Evolutionary conservation across 768 basidiomycete species (phyloP).

Genomic region (Mycena metata): DNA sequence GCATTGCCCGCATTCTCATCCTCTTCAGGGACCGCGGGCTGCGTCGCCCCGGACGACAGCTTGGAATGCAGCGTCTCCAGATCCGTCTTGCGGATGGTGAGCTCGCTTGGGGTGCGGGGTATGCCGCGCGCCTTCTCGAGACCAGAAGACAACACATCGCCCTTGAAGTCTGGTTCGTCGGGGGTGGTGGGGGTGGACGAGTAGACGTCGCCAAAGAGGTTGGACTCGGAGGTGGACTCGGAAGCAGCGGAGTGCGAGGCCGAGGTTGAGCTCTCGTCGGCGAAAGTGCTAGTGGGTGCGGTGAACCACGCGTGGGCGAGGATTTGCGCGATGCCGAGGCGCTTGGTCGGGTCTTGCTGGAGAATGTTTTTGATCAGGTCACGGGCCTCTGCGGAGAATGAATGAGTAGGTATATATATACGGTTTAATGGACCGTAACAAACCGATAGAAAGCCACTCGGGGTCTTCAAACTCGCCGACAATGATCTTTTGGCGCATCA

Average conservation of each 20-base stretch:
- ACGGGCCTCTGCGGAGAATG: slow-evolving; percentile 78
- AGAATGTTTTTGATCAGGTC: slow-evolving; percentile 85
- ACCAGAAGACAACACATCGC: slow-evolving; percentile 20
- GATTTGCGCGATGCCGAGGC: slow-evolving; percentile 87
- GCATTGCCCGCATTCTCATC: slow-evolving; percentile 40
- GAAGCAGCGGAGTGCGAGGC: slow-evolving; percentile 66
- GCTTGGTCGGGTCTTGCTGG: slow-evolving; percentile 79
- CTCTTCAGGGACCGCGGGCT: slow-evolving; percentile 64
- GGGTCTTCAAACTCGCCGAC: slow-evolving; percentile 92
- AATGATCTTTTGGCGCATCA: slow-evolving; percentile 89
- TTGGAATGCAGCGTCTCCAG: slow-evolving; percentile 54
- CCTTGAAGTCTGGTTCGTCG: slow-evolving; percentile 54
- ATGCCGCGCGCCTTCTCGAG: slow-evolving; percentile 55
- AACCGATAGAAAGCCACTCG: slow-evolving; percentile 91
- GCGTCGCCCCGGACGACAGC: slow-evolving; percentile 45
- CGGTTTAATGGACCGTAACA: slow-evolving; percentile 34
- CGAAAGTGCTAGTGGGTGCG: slow-evolving; percentile 38
- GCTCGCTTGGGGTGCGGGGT: slow-evolving; percentile 68
- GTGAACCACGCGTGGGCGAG: slow-evolving; percentile 91
- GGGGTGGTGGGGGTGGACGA: slow-evolving; percentile 71
- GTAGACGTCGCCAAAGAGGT: slow-evolving; percentile 50
- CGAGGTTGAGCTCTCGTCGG: slow-evolving; percentile 34
- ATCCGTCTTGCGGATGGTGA: slow-evolving; percentile 68
- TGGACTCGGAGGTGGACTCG: slow-evolving; percentile 64
- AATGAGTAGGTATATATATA: neutral